Base-by-base conservation (phyloP, 441 rosid species). In the Geranium incanum region DNA sequence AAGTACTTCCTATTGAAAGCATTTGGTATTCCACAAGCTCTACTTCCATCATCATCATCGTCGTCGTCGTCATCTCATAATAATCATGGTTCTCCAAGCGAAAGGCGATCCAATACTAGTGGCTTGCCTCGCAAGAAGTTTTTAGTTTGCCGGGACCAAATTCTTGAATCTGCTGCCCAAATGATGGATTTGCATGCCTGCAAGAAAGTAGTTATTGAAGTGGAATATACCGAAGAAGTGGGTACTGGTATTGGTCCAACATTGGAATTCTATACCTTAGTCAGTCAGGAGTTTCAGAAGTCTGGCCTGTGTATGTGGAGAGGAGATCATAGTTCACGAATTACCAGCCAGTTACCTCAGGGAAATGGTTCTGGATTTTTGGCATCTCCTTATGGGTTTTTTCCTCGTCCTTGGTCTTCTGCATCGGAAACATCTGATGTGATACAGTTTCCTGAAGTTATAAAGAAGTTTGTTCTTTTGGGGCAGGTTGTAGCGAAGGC, bases 171-270 rank as follows among this genome's bases (percentile, higher is more conserved):
- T 77, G 99, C 93, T 65, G 74, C 89, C 66, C 81, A 86, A 76
- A 86, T 95, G 97, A 92, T 95, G 98, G 91, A 89, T 67, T 68
- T 80, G 72, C 82, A 86, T 78, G 87, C 89, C 33, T 70, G 41
- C 52, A 84, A 81, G 69, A 92, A 86, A 70, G 89, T 81, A 66
- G 88, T 89, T 15, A 74, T 95, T 75, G 99, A 95, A 80, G 96
- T 95, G 70, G 92, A 87, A 74, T 95, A 90, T 77, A 80, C 78
- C 78, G 99, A 89, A 81, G 99, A 95, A 87, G 96, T 95, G 8
- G 99, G 99, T 64, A 91, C 93, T 16, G 99, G 99, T 74, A 95
- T 95, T 77, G 99, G 99, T 79, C 99, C 99, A 48, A 95, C 98
- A 5, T 75, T 95, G 82, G 99, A 95, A 81, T 95, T 92, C 76